These are phyloP conservation scores for Plasmodium coatneyi DNA, from an alignment of 169 alveolate species.

Conservation along the genomic window DNA sequence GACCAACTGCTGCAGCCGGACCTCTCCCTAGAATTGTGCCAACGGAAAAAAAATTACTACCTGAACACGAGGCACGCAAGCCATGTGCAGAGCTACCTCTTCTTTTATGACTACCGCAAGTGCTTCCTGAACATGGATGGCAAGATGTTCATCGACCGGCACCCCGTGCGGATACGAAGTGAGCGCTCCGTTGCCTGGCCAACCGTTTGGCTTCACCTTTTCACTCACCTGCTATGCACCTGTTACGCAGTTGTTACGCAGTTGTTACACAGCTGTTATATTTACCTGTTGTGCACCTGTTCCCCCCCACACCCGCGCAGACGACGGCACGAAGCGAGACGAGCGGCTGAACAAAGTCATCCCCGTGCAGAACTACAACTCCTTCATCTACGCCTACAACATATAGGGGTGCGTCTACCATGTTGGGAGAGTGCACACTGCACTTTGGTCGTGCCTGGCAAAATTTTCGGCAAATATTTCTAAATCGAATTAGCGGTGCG, in stretches of 20 bases:
- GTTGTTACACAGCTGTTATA: not conserved
- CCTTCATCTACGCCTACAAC: conserved; percentile 45
- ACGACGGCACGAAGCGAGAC: conserved; percentile 22
- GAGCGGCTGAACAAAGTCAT: not conserved
- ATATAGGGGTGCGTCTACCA: not conserved
- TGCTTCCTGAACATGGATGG: conserved; percentile 55
- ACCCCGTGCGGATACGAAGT: conserved; percentile 42
- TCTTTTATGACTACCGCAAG: conserved; percentile 57
- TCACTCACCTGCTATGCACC: not conserved
- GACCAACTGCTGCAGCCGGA: conserved; percentile 5
- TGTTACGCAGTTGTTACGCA: not conserved
- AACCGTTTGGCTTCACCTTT: not conserved
- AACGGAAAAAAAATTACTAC: conserved; percentile 32
- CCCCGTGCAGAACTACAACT: conserved; percentile 36
- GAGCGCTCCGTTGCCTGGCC: not conserved
- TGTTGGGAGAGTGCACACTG: not conserved
- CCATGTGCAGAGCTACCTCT: conserved; percentile 38
- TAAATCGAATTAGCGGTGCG: not conserved
- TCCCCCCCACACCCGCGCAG: not conserved
- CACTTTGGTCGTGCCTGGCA: not conserved
- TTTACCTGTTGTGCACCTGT: no score
- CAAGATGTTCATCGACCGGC: conserved; percentile 29
- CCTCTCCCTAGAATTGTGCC: conserved; percentile 32
- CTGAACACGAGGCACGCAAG: conserved; percentile 26
- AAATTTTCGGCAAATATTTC: not conserved